Conservation (phyloP, 2,329 filamentous ascomycete genomes). For the Chrysoporthe austroafricana region DNA sequence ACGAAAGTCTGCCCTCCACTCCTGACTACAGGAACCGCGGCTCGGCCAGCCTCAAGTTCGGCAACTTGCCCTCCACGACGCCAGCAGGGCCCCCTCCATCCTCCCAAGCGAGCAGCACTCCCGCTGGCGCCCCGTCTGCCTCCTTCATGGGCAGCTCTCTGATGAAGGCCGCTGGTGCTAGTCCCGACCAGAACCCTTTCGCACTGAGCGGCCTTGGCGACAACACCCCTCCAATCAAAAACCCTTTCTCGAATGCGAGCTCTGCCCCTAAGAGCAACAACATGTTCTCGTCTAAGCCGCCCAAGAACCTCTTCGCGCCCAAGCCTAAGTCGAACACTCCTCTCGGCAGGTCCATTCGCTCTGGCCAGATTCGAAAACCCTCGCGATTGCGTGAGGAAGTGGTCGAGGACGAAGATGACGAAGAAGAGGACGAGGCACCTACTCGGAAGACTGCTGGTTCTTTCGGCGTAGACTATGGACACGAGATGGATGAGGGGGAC, state of each 20-base stretch:
- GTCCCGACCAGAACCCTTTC: constrained; percentile 24
- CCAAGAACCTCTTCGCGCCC: constrained; percentile 45
- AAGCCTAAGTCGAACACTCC: constrained; percentile 44
- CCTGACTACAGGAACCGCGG: constrained; percentile 48
- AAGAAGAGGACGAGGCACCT: constrained; percentile 41
- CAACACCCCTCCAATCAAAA: constrained; percentile 26
- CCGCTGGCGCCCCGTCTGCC: constrained; percentile 58
- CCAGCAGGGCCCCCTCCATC: constrained; percentile 57
- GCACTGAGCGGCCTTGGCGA: constrained; percentile 21
- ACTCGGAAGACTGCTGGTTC: constrained; percentile 35
- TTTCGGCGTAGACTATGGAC: constrained; percentile 40
- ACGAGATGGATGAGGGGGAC: constrained; percentile 46
- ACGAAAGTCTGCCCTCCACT: constrained; percentile 50
- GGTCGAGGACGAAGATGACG: constrained; percentile 42
- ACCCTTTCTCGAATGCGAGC: constrained; percentile 19
- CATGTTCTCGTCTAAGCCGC: constrained; percentile 32
- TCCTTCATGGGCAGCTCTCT: constrained; percentile 60
- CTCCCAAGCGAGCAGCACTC: constrained; percentile 58
- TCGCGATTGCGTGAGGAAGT: constrained; percentile 56
- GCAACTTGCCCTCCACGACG: constrained; percentile 55
- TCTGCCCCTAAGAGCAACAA: constrained; percentile 22
- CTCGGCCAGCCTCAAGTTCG: constrained; percentile 44
- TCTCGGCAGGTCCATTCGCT: constrained; percentile 53
- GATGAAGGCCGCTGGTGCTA: constrained; percentile 41
- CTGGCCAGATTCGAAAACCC: constrained; percentile 46